These are phyloP conservation scores for Globisporangium heterothallicum DNA, from an alignment of 352 stramenopile species.

Conservation along the genomic window DNA sequence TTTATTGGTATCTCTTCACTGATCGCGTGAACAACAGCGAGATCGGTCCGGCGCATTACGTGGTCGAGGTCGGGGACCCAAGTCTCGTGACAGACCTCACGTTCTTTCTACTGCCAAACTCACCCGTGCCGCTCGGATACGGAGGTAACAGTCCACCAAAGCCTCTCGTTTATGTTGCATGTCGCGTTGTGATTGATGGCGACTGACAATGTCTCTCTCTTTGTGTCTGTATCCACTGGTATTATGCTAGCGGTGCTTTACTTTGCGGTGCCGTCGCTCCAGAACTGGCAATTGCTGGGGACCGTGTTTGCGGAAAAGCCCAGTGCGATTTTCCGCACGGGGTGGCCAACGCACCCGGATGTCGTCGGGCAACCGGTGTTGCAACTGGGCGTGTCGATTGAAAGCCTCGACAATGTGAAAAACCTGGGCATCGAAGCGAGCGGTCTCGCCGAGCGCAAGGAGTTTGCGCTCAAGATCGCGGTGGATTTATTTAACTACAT, in stretches of 20 bases:
- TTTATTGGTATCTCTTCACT: neutral
- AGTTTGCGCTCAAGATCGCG: conserved; percentile 89
- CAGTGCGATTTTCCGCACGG: conserved; percentile 61
- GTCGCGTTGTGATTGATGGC: conserved; percentile 1
- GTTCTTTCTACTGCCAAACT: conserved; percentile 68
- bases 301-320: conserved; percentile 69
- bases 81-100: conserved; percentile 59
- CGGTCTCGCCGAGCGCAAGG: conserved; percentile 57
- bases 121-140: conserved; percentile 50
- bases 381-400: conserved; percentile 67
- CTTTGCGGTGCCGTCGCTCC: conserved; percentile 56
- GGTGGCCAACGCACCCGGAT: conserved; percentile 59
- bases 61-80: conserved; percentile 56
- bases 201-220: neutral
- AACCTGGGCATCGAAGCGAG: conserved; percentile 70
- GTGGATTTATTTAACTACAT: conserved; percentile 92
- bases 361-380: conserved; percentile 47
- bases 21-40: conserved; percentile 25
- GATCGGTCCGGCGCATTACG: conserved; percentile 56
- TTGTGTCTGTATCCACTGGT: neutral
- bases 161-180: neutral
- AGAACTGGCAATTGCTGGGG: conserved; percentile 71
- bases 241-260: conserved; percentile 60
- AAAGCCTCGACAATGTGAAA: conserved; percentile 67
- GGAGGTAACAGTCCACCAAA: conserved; percentile 23